These are phyloP conservation scores for Centella asiatica DNA, from an alignment of 129 eudicot genomes.

Conservation along the genomic window DNA sequence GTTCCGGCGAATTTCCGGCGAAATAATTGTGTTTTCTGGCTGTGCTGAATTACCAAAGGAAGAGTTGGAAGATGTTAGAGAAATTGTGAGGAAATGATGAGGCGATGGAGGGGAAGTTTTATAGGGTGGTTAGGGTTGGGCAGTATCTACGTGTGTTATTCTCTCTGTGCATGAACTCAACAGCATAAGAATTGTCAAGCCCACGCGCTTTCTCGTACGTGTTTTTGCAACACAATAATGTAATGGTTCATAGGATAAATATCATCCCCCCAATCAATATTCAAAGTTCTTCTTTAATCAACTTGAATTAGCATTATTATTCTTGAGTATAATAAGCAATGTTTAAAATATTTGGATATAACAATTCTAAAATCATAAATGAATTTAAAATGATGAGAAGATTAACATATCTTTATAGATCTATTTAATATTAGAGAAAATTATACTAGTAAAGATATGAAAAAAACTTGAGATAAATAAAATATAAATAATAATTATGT, in stretches of 20 bases:
- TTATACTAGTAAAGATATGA: too few species aligned
- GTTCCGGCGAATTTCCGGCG: neutral
- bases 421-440: too few species aligned
- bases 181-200: constrained; percentile 9
- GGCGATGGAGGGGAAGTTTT: constrained; percentile 23
- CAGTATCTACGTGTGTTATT: constrained; percentile 46
- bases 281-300: too few species aligned
- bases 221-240: neutral
- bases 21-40: neutral
- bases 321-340: too few species aligned
- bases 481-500: too few species aligned
- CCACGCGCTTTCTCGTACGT: constrained; percentile 31
- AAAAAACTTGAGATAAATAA: too few species aligned
- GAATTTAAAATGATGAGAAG: too few species aligned
- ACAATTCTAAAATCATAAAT: too few species aligned
- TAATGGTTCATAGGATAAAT: neutral
- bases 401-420: too few species aligned
- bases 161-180: constrained; percentile 46
- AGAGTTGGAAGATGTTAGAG: constrained; percentile 6
- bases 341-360: too few species aligned
- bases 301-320: too few species aligned
- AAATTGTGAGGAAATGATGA: constrained; percentile 20
- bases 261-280: too few species aligned
- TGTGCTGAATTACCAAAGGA: neutral
- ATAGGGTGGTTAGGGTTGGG: constrained; percentile 30